Conservation (phyloP, 768 basidiomycete species). For the Hypholoma sublateritium region DNA sequence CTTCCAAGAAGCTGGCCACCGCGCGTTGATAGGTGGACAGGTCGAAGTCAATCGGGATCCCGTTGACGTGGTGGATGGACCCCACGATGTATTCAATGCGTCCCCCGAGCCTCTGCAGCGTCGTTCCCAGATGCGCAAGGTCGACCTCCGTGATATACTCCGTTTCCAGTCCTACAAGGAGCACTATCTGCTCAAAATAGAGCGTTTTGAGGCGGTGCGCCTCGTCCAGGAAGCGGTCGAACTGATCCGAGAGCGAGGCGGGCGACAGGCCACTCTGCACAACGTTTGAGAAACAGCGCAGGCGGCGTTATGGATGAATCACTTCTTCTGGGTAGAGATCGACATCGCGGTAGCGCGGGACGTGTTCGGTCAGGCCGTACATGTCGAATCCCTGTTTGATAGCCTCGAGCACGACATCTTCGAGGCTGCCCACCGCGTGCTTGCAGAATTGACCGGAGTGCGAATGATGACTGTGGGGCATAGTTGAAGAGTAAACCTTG, state of each 20-base stretch:
- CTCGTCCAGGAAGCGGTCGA: slow-evolving; percentile 71
- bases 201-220: slow-evolving; percentile 60
- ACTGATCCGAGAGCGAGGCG: slow-evolving; percentile 57
- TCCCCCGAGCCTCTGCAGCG: slow-evolving; percentile 47
- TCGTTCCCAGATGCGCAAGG: slow-evolving; percentile 54
- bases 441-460: slow-evolving; percentile 8
- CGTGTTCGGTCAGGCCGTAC: slow-evolving; percentile 91
- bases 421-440: slow-evolving; percentile 4
- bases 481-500: background rate
- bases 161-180: slow-evolving; percentile 91
- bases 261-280: slow-evolving; percentile 55
- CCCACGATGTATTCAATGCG: slow-evolving; percentile 90
- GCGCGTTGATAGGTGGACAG: slow-evolving; percentile 62
- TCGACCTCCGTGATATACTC: slow-evolving; percentile 77
- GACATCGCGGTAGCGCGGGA: slow-evolving; percentile 75
- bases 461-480: slow-evolving; percentile 7
- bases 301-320: slow-evolving; percentile 13
- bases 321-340: slow-evolving; percentile 97
- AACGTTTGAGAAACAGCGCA: slow-evolving; percentile 7
- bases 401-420: slow-evolving; percentile 5
- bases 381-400: slow-evolving; percentile 58
- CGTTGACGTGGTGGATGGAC: slow-evolving; percentile 84
- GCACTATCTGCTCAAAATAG: slow-evolving; percentile 65
- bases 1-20: slow-evolving; percentile 40
- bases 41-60: slow-evolving; percentile 75